Base-by-base conservation (phyloP, 2,329 filamentous ascomycete genomes). In the Phoma sp. region DNA sequence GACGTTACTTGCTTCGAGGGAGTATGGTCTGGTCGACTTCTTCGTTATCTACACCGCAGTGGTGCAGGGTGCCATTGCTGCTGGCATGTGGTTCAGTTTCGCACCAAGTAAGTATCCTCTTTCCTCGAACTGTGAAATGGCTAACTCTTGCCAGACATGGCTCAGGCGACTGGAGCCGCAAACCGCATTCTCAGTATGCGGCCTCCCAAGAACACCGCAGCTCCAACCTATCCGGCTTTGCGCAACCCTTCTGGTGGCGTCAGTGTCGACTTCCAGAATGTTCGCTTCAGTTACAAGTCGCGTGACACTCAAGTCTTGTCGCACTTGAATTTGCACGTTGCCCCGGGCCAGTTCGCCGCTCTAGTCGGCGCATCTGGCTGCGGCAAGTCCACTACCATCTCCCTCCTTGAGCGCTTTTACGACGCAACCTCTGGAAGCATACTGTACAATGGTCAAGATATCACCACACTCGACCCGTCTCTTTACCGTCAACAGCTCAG, bases 341-440 rank as follows among this genome's bases (percentile, higher is more conserved):
- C 55, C 11, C 86, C 85, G 60, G 88, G 88, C 4, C 86, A 90
- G 66, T 91, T 90, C 65, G 86, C 84, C 0, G 88, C 87, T 1
- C 78, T 91, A 1, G 88, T 91, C 5, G 88, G 89, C 1, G 82
- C 87, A 0, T 88, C 85, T 1, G 88, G 91, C 47, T 97, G 95
- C 71, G 95, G 95, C 54, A 98, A 99, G 79, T 92, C 87, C 43
- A 98, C 95, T 0, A 96, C 92, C 0, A 96, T 98, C 65, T 90
- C 91, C 1, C 83, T 98, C 4, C 80, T 98, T 18, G 93, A 98
- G 74, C 89, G 95, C 21, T 98, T 98, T 79, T 98, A 98, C 70
- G 92, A 98, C 65, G 91, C 93, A 0, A 80, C 93, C 0, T 83
- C 86, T 0, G 95, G 95, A 5, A 87, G 86, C 5, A 83, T 99